These are phyloP conservation scores for Voacanga thouarsii DNA, from an alignment of 257 asterid species.

Conservation along the genomic window DNA sequence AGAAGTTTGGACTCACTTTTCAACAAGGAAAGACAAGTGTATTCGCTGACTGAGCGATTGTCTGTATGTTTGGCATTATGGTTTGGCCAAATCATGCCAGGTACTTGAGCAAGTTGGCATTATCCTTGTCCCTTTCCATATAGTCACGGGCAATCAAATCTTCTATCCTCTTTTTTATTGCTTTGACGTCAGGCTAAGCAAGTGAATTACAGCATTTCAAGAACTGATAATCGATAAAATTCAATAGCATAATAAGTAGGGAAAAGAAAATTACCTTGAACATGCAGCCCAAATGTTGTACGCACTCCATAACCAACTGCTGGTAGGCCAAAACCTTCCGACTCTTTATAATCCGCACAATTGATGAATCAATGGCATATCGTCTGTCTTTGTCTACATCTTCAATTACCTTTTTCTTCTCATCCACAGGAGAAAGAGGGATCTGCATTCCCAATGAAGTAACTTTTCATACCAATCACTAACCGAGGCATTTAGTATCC, in stretches of 20 bases:
- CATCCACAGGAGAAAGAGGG: constrained; percentile 97
- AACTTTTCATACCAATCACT: neutral
- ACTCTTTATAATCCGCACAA: constrained; percentile 97
- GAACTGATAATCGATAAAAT: neutral
- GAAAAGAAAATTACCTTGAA: constrained; percentile 59
- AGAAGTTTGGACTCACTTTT: too few species aligned
- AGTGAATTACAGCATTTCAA: neutral
- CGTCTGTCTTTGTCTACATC: constrained; percentile 96
- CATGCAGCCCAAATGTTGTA: constrained; percentile 88
- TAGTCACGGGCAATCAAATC: constrained; percentile 88
- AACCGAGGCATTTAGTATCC: neutral
- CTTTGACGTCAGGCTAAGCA: constrained; percentile 86
- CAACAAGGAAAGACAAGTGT: too few species aligned
- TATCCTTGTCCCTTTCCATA: constrained; percentile 86
- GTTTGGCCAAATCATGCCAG: constrained; percentile 52
- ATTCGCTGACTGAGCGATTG: too few species aligned
- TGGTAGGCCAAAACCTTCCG: constrained; percentile 91
- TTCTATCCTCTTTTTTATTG: constrained; percentile 95
- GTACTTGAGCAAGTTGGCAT: constrained; percentile 85
- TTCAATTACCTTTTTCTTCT: constrained; percentile 93
- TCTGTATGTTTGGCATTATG: too few species aligned
- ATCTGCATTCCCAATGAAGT: constrained; percentile 44
- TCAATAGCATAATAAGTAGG: neutral
- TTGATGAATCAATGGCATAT: constrained; percentile 94
- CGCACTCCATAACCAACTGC: constrained; percentile 91